Evolutionary conservation across 1,139 yeast species (phyloP), one percentile per base, ranked within the genome.

Genomic region (Nadsonia commutata): DNA sequence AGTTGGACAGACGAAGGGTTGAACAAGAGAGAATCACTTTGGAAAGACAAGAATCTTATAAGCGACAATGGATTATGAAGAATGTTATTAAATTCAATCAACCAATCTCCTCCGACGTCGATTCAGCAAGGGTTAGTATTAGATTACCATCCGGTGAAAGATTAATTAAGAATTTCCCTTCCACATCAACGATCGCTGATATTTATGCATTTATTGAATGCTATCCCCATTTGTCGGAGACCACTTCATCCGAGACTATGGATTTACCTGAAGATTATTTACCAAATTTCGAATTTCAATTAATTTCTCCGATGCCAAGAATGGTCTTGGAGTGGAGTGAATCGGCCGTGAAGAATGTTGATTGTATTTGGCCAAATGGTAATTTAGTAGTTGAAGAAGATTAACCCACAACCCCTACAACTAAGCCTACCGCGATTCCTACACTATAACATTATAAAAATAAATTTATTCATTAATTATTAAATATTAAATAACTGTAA

Each of bases 141-240:
- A 65, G 83, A 46, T 62, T 74, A 31, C 65, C 76, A 2, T 59
- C 71, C 37, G 95, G 96, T 1, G 68, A 69, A 41, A 67, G 94
- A 40, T 57, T 78, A 2, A 66, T 82, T 7, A 73, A 76, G 45
- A 69, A 70, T 43, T 74, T 85, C 46, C 56, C 62, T 21, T 68
- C 71, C 19, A 55, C 60, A 4, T 67, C 72, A 16, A 62, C 76
- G 0, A 56, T 80, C n/a, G 67, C 66, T 39, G 81, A 81, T 36
- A 58, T 88, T 3, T 85, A 84, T 57, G 67, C 77, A 39, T 75
- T 69, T 52, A 74, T 83, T 38, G 85, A 80, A 48, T 63, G 65
- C 46, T n/a, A n/a, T n/a, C n/a, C n/a, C 54, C 16, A 58, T 40
- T 48, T 52, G 31, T 48, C 51, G 38, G 22, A 55, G 20, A 41